A percentile compares a stretch with the other conserved stretches of the same genome.
Conservation (phyloP, 768 basidiomycete species). For the Suillus cothurnatus region DNA sequence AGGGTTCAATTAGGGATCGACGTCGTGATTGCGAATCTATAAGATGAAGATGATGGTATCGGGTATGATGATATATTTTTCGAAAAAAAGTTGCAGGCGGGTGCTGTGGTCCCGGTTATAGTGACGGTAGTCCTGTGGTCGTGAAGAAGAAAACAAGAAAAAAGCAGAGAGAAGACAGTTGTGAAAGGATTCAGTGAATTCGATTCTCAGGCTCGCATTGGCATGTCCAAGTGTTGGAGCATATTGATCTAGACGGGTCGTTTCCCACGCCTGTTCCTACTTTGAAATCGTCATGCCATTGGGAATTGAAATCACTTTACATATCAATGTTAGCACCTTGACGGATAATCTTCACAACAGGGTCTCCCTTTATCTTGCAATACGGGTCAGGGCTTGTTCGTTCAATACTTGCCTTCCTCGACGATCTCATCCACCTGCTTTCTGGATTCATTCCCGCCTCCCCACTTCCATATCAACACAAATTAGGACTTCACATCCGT, state of each 20-base stretch:
- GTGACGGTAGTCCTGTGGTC: conserved; percentile 27
- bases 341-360: too few species aligned
- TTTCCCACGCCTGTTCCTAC: conserved; percentile 29
- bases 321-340: too few species aligned
- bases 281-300: too few species aligned
- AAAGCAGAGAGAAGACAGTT: conserved; percentile 15
- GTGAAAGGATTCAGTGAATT: conserved; percentile 17
- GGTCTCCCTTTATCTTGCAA: too few species aligned
- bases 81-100: not conserved
- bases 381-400: too few species aligned
- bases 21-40: conserved; percentile 17
- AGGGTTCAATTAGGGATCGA: conserved; percentile 10
- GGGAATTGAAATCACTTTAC: too few species aligned
- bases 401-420: too few species aligned
- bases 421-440: too few species aligned
- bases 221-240: conserved; percentile 12
- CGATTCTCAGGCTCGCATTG: conserved; percentile 19
- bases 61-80: conserved; percentile 21
- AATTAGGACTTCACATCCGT: too few species aligned
- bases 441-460: too few species aligned
- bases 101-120: not conserved
- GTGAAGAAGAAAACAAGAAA: conserved; percentile 23
- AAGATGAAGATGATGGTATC: conserved; percentile 29
- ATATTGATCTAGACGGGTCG: conserved; percentile 21
- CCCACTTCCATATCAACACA: too few species aligned